Base-by-base conservation (phyloP, 352 stramenopile genomes). In the Chrysophaeum taylorii region DNA sequence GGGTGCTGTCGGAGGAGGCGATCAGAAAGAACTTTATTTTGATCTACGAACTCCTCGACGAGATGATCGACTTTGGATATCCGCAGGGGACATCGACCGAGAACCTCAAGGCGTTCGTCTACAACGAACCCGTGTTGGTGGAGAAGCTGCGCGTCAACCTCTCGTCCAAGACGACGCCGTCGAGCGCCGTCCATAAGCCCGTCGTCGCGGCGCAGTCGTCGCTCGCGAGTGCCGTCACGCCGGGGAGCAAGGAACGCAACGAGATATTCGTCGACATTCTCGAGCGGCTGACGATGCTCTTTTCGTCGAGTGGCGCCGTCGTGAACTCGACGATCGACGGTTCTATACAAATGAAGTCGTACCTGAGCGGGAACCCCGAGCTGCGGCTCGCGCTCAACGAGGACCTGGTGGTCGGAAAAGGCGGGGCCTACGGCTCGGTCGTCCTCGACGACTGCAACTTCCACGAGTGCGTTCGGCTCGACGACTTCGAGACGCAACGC, bases 21-120 rank as follows among this genome's bases (percentile, higher is more conserved):
- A 92, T 99, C 75, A 87, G 95, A 45, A 98, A 98, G 86, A 99
- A 99, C 80, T 98, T 99, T 74, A 96, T 98, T 72, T 77, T 99
- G 45, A 92, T 97, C 72, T 99, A 99, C 78, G 95, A 99, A 81
- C 83, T 99, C 50, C 83, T 99, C 48, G 95, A 99, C 81, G 95
- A 99, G 80, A 95, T 95, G 70, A 76, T 97, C n/a, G 95, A 99
- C 82, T 98, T 94, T 76, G 95, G 95, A 15, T 97, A 98, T 79
- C 92, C 94, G 27, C 94, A 98, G 81, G 89, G 96, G 69, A 98
- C 94, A 38, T 94, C 89, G 66, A 98, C 93, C 12, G 93, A 98
- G 82, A 92, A 89, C 23, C 88, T 99, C 62, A 97, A 97, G 79
- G 90, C 91, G 35, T 96, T 97, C 76, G 91, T 99, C 41, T 94